A percentile compares a stretch with the other conserved stretches of the same genome.
These are phyloP conservation scores for Scorias spongiosa DNA, from an alignment of 2,329 filamentous ascomycete species.

Conservation along the genomic window DNA sequence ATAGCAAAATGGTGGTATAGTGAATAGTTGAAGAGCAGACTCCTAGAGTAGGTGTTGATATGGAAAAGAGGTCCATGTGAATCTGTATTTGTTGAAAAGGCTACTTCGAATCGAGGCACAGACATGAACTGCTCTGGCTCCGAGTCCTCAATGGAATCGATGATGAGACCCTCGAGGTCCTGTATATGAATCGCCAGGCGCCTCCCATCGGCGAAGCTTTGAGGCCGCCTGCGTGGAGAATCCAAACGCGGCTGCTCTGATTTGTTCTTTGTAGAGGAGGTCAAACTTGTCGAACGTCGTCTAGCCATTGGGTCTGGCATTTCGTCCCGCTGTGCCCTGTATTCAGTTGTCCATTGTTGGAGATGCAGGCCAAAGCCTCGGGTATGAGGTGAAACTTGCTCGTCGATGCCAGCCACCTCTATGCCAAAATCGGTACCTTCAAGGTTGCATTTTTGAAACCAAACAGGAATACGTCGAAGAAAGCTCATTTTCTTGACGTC, in stretches of 20 bases:
- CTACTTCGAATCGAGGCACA: constrained; percentile 74
- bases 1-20: constrained; percentile 85
- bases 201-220: constrained; percentile 53
- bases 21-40: constrained; percentile 74
- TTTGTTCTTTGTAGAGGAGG: constrained; percentile 32
- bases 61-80: constrained; percentile 78
- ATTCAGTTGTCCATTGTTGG: constrained; percentile 77
- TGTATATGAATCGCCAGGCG: constrained; percentile 66
- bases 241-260: constrained; percentile 20
- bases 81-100: constrained; percentile 73
- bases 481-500: constrained; percentile 43
- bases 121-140: constrained; percentile 76
- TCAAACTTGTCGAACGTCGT: constrained; percentile 58
- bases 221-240: constrained; percentile 35
- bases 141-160: constrained; percentile 72
- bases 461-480: constrained; percentile 62
- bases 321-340: constrained; percentile 58
- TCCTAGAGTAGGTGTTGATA: constrained; percentile 65
- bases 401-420: constrained; percentile 79
- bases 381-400: constrained; percentile 64
- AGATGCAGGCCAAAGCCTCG: constrained; percentile 75
- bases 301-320: constrained; percentile 40
- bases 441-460: constrained; percentile 71
- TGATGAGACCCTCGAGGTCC: constrained; percentile 76
- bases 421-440: constrained; percentile 81